Evolutionary conservation across 78 protist genomes (phyloP).

Genomic region (Neovahlkampfia damariscottae): DNA sequence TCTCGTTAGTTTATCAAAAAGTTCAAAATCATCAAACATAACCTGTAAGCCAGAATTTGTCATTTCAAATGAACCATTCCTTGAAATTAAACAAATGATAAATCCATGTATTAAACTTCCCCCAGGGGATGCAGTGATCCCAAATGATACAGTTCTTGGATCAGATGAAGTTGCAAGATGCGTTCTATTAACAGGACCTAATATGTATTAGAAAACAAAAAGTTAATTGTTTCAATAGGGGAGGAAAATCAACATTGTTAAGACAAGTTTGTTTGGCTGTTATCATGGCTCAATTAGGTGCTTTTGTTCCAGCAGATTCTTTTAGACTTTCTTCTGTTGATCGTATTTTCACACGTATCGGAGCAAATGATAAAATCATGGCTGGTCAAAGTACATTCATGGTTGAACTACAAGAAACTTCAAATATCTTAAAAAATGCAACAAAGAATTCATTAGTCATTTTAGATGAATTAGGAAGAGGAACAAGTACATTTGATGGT

Average conservation of each 20-base stretch:
- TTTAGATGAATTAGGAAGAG: slow-evolving; percentile 94
- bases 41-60: neutral
- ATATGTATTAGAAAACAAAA: too few species aligned
- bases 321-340: slow-evolving; percentile 75
- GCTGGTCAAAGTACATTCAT: slow-evolving; percentile 90
- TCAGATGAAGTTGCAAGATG: slow-evolving; percentile 2
- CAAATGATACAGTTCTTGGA: slow-evolving; percentile 12
- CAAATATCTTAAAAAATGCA: slow-evolving; percentile 59
- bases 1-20: neutral
- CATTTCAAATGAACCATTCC: neutral
- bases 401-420: slow-evolving; percentile 86
- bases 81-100: neutral
- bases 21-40: neutral
- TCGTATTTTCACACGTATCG: slow-evolving; percentile 88
- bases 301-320: slow-evolving; percentile 75
- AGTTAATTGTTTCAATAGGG: too few species aligned
- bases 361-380: slow-evolving; percentile 72
- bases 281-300: slow-evolving; percentile 92
- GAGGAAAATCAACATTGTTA: slow-evolving; percentile 90
- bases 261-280: slow-evolving; percentile 63
- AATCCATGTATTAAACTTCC: slow-evolving; percentile 2
- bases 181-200: slow-evolving; percentile 8
- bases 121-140: neutral
- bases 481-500: slow-evolving; percentile 88
- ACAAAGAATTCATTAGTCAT: slow-evolving; percentile 80